Conservation (phyloP, 805 yeast species). For the Spathaspora arborariae region DNA sequence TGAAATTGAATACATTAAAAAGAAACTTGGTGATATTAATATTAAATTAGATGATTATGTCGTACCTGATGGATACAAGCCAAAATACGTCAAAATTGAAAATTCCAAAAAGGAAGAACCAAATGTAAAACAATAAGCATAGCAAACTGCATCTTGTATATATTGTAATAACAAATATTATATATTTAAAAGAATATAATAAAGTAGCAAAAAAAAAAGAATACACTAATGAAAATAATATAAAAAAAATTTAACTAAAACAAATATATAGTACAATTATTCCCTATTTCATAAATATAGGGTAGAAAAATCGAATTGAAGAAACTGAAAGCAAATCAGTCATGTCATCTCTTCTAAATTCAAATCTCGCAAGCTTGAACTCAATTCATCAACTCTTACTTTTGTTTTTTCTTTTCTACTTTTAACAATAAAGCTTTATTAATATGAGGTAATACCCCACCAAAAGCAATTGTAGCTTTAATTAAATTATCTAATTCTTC, state of each 20-base stretch:
- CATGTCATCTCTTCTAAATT: background rate
- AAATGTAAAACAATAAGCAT: background rate
- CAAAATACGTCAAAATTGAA: slow-evolving; percentile 13
- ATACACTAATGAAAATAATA: background rate
- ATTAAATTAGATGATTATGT: slow-evolving; percentile 46
- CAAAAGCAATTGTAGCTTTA: slow-evolving; percentile 93
- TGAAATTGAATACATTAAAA: slow-evolving; percentile 58
- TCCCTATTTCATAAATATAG: background rate
- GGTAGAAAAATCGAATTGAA: background rate
- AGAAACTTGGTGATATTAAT: slow-evolving; percentile 41
- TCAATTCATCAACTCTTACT: slow-evolving; percentile 6
- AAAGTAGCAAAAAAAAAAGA: too few species aligned
- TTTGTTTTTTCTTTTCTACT: slow-evolving; percentile 56
- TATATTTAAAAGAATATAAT: background rate
- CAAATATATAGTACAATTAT: slow-evolving; percentile 3
- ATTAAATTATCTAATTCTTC: slow-evolving; percentile 93
- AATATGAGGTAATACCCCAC: slow-evolving; percentile 97
- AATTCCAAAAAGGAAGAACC: background rate
- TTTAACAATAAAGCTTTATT: slow-evolving; percentile 77
- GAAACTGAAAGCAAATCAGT: background rate
- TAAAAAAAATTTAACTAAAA: slow-evolving; percentile 1
- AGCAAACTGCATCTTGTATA: background rate
- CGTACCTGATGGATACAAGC: slow-evolving; percentile 31
- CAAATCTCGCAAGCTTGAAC: background rate
- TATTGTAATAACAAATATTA: background rate